Conservation (phyloP, 176 grass and related monocot species). For the Typha latifolia region DNA sequence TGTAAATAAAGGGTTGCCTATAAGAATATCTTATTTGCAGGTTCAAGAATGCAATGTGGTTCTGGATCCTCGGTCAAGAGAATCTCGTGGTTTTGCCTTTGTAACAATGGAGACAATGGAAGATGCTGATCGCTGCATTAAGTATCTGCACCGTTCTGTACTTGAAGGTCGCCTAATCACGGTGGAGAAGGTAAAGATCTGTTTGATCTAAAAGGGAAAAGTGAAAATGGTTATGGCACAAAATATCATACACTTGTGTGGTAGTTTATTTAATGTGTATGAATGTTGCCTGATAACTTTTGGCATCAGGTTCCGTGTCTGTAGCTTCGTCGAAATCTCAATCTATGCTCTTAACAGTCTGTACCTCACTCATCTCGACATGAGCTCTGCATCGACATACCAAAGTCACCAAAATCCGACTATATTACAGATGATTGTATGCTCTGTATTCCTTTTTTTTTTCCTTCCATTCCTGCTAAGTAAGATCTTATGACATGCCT, state of each 20-base stretch:
- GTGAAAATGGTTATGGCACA: not conserved
- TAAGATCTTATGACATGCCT: slow-evolving; percentile 22
- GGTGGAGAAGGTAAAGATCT: slow-evolving; percentile 58
- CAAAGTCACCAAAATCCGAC: slow-evolving; percentile 19
- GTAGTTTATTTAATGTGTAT: slow-evolving; percentile 1
- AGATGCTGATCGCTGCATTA: slow-evolving; percentile 66
- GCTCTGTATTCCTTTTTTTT: slow-evolving; percentile 19
- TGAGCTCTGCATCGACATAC: slow-evolving; percentile 16
- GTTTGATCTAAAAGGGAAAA: not conserved
- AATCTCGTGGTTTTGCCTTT: slow-evolving; percentile 94
- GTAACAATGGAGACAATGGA: slow-evolving; percentile 82
- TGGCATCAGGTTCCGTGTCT: slow-evolving; percentile 26
- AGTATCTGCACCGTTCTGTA: slow-evolving; percentile 74
- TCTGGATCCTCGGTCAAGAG: slow-evolving; percentile 70
- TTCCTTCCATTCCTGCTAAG: slow-evolving; percentile 21
- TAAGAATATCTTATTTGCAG: slow-evolving; percentile 25
- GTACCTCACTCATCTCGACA: slow-evolving; percentile 14
- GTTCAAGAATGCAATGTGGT: slow-evolving; percentile 77
- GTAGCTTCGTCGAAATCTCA: slow-evolving; percentile 27
- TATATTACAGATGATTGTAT: slow-evolving; percentile 22
- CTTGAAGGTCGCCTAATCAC: slow-evolving; percentile 83
- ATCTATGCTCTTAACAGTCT: slow-evolving; percentile 14
- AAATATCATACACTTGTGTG: not conserved
- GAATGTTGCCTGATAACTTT: slow-evolving; percentile 21
- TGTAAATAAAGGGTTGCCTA: not conserved